Base-by-base conservation (phyloP, 257 asterid genomes). In the Agastache rugosa region DNA sequence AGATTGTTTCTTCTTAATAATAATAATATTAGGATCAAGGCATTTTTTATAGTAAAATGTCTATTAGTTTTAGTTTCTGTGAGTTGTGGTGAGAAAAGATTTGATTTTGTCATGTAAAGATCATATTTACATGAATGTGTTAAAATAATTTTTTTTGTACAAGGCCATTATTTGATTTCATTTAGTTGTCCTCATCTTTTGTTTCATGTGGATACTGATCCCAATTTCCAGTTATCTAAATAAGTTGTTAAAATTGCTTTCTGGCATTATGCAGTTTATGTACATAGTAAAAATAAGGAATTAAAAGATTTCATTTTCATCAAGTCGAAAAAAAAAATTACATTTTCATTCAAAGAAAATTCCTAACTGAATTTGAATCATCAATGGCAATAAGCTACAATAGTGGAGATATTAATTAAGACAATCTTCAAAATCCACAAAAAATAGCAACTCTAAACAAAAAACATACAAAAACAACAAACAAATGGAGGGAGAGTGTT, bases 1-100 rank as follows among this genome's bases (percentile, higher is more conserved):
- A 92, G 70, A 79, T 92, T 65, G 88, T 85, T 59, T 82, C 93
- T 61, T 69, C 92, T 74, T 75, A 71, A 62, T 75, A 11, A 1
- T n/a, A 17, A n/a, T 53, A 17, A 9, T 14, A 47, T 11, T 16
- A 4, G 51, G n/a, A 11, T 72, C 35, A 20, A 12, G 51, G 1
- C 37, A 51, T 48, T 62, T n/a, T 14, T 42, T 63, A 8, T 39
- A 8, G 11, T 27, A 67, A 55, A 63, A 63, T 55, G 69, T 44
- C 20, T 74, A 14, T 35, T 25, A 37, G 25, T 35, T 63, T 63
- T 61, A 8, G 3, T 59, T 29, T 72, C 45, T 63, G 16, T 61
- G 15, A 45, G 45, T 45, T 69, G 4, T 77, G 59, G 31, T 60
- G 76, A 37, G 64, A 27, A 53, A 6, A 42, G 72, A 17, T 39